Evolutionary conservation across 768 basidiomycete genomes (phyloP), one percentile per base, ranked within the genome.

Genomic region (Phanerochaete sordida): DNA sequence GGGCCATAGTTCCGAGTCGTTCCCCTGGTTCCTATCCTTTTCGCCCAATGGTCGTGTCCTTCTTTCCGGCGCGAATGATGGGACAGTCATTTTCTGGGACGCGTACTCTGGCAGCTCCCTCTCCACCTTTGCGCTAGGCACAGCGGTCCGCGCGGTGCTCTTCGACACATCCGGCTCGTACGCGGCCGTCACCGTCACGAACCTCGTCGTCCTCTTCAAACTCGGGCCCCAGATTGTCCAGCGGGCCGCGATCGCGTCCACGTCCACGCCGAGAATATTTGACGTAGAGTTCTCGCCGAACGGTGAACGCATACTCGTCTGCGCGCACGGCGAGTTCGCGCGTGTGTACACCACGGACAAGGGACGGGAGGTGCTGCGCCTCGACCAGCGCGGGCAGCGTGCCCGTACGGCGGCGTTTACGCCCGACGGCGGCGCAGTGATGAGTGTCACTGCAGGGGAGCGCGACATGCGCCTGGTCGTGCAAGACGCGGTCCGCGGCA

Each of bases 91-190:
- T 12, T 11, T 49, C 24, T 49, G 48, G 48, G 3, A n/a, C 7
- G n/a, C 26, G 9, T 11, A 16, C 2, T 12, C n/a, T 3, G 46
- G 46, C 3, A 26, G 15, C 3, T 21, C 11, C 46, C 15, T 47
- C n/a, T 26, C 26, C 11, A 26, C n/a, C 3, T 26, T 47, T 23
- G 13, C n/a, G 46, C 33, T 35, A 11, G 46, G 26, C 46, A 23
- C 46, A 16, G 11, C 7, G 21, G 26, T 26, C 12, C 1, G 21
- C 12, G 9, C 11, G 46, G 46, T 23, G 15, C 3, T 23, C 7
- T 64, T 63, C 56, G 49, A 64, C 6, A 58, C 62, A 13, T 51
- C 64, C 37, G 62, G 62, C n/a, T 60, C 19, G 47, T 30, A 21
- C 63, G 49, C 64, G 28, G 33, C 33, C 7, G 33, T 13, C 7